Evolutionary conservation across 2,329 filamentous ascomycete genomes (phyloP), one percentile per base, ranked within the genome.

Genomic region (Emmonsia crescens): DNA sequence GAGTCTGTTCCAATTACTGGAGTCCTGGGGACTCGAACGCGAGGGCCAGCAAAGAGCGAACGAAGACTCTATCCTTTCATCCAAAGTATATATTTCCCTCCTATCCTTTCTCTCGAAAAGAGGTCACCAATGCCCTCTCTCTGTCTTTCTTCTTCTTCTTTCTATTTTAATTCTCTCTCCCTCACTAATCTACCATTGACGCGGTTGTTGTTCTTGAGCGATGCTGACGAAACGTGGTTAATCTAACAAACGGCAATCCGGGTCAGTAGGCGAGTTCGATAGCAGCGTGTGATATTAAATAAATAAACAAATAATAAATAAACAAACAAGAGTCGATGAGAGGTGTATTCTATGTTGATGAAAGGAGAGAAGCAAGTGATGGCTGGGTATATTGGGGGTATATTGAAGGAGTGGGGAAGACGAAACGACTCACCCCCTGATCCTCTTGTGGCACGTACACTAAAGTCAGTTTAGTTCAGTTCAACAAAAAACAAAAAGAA

Each of bases 371-470:
- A 4, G 24, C 14, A 31, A 9, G n/a, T 9, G 57, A 24, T 59
- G 40, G 38, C 29, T 16, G 14, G 10, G 31, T 24, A 33, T 36
- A 5, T 33, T 36, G 19, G 44, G 29, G 14, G 55, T 24, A 24
- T 27, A 24, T 40, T 24, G 2, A 8, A 24, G 54, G 59, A 60
- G 61, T 59, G 54, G 56, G 38, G 60, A 63, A 61, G 62, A 61
- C 61, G 59, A 61, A 46, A 51, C 51, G 61, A 59, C 57, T 62
- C 61, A 62, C 61, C 61, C 61, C 60, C 49, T 55, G 40, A 60
- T 52, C 33, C 21, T 31, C 40, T 19, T n/a, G 40, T 42, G 33
- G 38, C 24, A 40, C 36, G 38, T 12, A n/a, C 12, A 33, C n/a
- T n/a, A n/a, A n/a, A n/a, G n/a, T n/a, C n/a, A n/a, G n/a, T n/a